These are phyloP conservation scores for Delitschia confertaspora DNA, from an alignment of 495 filamentous ascomycete species.

Conservation along the genomic window DNA sequence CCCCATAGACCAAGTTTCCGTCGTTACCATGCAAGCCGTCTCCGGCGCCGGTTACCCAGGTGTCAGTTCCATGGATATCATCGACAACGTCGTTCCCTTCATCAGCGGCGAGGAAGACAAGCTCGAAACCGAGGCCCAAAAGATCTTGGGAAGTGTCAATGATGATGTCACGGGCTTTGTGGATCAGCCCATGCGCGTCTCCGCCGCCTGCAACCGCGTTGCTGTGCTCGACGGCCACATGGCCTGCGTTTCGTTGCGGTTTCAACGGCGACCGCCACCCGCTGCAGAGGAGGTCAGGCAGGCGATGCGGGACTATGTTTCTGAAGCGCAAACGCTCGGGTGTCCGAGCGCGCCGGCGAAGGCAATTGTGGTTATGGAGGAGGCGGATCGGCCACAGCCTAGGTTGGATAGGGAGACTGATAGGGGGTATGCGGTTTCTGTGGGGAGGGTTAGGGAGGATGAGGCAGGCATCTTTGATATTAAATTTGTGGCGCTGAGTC, in stretches of 20 bases:
- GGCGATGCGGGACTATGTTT: slow-evolving; percentile 38
- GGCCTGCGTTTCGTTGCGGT: slow-evolving; percentile 37
- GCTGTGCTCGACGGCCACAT: slow-evolving; percentile 40
- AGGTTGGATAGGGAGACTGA: slow-evolving; percentile 39
- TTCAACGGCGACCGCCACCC: slow-evolving; percentile 35
- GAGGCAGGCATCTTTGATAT: slow-evolving; percentile 38
- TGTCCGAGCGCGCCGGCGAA: slow-evolving; percentile 36
- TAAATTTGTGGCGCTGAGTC: slow-evolving; percentile 40
- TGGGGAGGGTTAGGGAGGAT: slow-evolving; percentile 37
- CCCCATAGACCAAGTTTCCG: slow-evolving; percentile 35
- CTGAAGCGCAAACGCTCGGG: slow-evolving; percentile 36
- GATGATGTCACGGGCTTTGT: slow-evolving; percentile 31
- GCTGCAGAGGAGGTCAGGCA: slow-evolving; percentile 35
- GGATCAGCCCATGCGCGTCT: slow-evolving; percentile 34
- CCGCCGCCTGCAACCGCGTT: slow-evolving; percentile 37
- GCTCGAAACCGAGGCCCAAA: slow-evolving; percentile 36
- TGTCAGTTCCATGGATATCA: slow-evolving; percentile 40
- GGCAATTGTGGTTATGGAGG: slow-evolving; percentile 41
- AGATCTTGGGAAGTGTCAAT: slow-evolving; percentile 38
- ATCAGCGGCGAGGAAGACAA: slow-evolving; percentile 41
- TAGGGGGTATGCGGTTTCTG: slow-evolving; percentile 37
- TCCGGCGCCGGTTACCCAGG: slow-evolving; percentile 40
- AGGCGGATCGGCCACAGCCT: slow-evolving; percentile 39
- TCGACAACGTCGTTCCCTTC: slow-evolving; percentile 41
- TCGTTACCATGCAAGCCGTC: slow-evolving; percentile 40